Base-by-base conservation (phyloP, 768 basidiomycete species). In the Boletus reticuloceps region DNA sequence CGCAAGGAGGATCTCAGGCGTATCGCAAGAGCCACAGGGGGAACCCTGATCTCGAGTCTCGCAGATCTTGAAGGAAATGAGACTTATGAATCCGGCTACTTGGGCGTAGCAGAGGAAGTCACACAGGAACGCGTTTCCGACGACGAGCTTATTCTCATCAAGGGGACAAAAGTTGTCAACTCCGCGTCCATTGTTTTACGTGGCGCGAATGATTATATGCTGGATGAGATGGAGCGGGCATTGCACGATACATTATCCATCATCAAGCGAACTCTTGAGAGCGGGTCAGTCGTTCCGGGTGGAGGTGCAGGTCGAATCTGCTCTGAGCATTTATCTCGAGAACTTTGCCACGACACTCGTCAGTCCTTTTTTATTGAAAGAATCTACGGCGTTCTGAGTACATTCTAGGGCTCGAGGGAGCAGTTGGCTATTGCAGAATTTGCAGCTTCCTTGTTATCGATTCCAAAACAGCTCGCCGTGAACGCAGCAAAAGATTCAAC, bases 361-460 rank as follows among this genome's bases (percentile, higher is more conserved):
- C 70, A 70, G 88, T 78, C 6, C 29, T 34, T 43, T 48, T 27
- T 36, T 27, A 14, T 29, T 13, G 27, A 22, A 14, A 7, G 2
- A 37, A 31, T 27, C 36, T 29, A 36, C 37, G 32, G 34, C 19
- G 48, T 46, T 44, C 41, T 58, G 42, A 53, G 43, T 44, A 43
- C 25, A 60, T 46, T 58, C 51, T 67, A 98, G 96, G 97, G 96
- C 45, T 99, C 97, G 20, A 82, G 97, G 62, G 97, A 99, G 74
- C 97, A 99, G 71, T 79, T 99, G 50, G 97, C 97, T 19, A 98
- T 99, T 65, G 97, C 95, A n/a, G 97, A 99, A 71, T 99, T 99
- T 70, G 97, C 97, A 20, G 79, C 81, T 57, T 90, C 97, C 13
- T 79, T 99, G 53, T 79, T 99, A 40, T 83, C 94, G 16, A 99